Percentiles rank a stretch among this genome's conserved stretches.
phyloP scores from a whole-genome alignment of 345 rosid genomes.

The Excoecaria agallocha region DNA sequence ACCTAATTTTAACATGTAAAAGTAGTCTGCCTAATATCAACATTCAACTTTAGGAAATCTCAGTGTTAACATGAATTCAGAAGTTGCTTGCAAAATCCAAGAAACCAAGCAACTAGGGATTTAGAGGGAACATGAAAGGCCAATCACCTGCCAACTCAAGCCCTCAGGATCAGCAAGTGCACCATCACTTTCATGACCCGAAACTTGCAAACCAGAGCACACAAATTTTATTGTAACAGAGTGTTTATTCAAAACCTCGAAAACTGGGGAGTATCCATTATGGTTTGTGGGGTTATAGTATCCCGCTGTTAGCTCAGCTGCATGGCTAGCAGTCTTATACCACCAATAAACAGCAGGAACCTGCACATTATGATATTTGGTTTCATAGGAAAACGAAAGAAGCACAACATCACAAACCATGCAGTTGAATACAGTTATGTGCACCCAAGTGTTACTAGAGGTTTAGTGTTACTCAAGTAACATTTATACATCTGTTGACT shows the following conservation, averaged over 20 bases:
- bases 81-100: conserved; percentile 6
- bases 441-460: not conserved
- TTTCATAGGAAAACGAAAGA: no score
- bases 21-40: not conserved
- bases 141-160: conserved; percentile 85
- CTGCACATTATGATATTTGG: conserved; percentile 40
- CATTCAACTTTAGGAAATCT: not conserved
- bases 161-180: conserved; percentile 80
- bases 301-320: conserved; percentile 90
- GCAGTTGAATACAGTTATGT: conserved; percentile 2
- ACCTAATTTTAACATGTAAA: not conserved
- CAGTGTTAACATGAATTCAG: not conserved
- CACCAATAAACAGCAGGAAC: conserved; percentile 94
- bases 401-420: not conserved
- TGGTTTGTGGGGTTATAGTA: conserved; percentile 81
- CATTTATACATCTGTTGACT: no score
- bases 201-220: conserved; percentile 58
- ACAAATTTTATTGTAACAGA: conserved; percentile 62
- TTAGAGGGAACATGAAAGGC: conserved; percentile 9
- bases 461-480: no score
- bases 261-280: conserved; percentile 76
- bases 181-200: conserved; percentile 51
- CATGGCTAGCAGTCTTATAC: conserved; percentile 84
- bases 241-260: conserved; percentile 70
- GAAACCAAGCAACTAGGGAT: not conserved